phyloP scores from a whole-genome alignment of 352 stramenopile species.

The Globisporangium paroecandrum region DNA sequence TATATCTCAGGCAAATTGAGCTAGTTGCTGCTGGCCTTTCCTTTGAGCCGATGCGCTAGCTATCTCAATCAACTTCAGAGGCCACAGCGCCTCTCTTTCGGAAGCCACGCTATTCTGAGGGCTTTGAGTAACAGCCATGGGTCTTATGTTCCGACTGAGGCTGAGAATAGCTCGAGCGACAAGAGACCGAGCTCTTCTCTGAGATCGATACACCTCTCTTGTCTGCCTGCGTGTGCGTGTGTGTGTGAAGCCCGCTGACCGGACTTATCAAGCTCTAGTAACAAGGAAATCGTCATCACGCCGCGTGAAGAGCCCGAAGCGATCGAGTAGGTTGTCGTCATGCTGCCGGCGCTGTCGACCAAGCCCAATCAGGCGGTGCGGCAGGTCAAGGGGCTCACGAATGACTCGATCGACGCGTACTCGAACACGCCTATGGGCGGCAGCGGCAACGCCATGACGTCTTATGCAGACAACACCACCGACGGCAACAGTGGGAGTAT shows the following conservation, averaged over 20 bases:
- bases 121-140: background rate
- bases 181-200: background rate
- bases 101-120: conserved; percentile 4
- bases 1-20: background rate
- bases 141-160: background rate
- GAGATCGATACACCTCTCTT: background rate
- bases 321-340: conserved; percentile 13
- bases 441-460: conserved; percentile 18
- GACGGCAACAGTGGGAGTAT: conserved; percentile 14
- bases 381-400: conserved; percentile 74
- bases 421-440: conserved; percentile 49
- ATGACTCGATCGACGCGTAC: conserved; percentile 87
- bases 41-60: background rate
- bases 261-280: background rate
- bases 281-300: background rate
- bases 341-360: conserved; percentile 78
- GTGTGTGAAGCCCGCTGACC: background rate
- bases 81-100: background rate
- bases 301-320: background rate
- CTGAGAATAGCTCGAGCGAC: conserved; percentile 1
- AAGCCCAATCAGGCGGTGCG: conserved; percentile 81
- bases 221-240: background rate
- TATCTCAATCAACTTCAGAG: background rate
- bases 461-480: conserved; percentile 59
- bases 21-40: background rate